Conservation (phyloP, 768 basidiomycete species). For the Russula dissimulans region DNA sequence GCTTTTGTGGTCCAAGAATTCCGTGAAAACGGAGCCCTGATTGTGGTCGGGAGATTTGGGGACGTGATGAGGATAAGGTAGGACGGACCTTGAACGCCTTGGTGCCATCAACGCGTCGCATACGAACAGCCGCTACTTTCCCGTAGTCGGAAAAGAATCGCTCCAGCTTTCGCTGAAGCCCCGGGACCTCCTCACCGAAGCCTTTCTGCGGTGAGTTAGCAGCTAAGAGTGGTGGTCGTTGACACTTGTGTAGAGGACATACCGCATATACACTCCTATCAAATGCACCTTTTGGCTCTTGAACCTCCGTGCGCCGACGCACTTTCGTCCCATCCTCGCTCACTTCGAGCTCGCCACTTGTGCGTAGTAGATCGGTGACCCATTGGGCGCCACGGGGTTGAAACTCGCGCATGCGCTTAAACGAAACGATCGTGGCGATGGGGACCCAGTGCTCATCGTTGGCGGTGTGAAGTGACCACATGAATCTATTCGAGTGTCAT, state of each 20-base stretch:
- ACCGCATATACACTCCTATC: slow-evolving; percentile 86
- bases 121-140: slow-evolving; percentile 69
- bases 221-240: not conserved
- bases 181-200: slow-evolving; percentile 57
- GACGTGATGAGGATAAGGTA: not conserved
- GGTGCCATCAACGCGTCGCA: slow-evolving; percentile 69
- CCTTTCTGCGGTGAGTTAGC: slow-evolving; percentile 57
- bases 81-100: slow-evolving; percentile 78
- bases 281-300: slow-evolving; percentile 70
- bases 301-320: slow-evolving; percentile 62
- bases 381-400: slow-evolving; percentile 51
- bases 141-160: slow-evolving; percentile 75
- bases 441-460: slow-evolving; percentile 86
- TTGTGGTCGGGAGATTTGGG: not conserved
- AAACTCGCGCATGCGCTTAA: slow-evolving; percentile 90
- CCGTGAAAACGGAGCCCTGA: slow-evolving; percentile 87
- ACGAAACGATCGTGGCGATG: slow-evolving; percentile 76
- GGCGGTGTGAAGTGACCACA: slow-evolving; percentile 85
- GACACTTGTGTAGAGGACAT: slow-evolving; percentile 27
- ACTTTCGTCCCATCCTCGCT: slow-evolving; percentile 66
- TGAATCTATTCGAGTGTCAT: slow-evolving; percentile 51
- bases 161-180: slow-evolving; percentile 66
- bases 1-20: slow-evolving; percentile 65
- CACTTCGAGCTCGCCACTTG: slow-evolving; percentile 54
- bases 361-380: slow-evolving; percentile 57